Conservation (phyloP, 495 filamentous ascomycete genomes). For the Aspergillus ellipticus region DNA sequence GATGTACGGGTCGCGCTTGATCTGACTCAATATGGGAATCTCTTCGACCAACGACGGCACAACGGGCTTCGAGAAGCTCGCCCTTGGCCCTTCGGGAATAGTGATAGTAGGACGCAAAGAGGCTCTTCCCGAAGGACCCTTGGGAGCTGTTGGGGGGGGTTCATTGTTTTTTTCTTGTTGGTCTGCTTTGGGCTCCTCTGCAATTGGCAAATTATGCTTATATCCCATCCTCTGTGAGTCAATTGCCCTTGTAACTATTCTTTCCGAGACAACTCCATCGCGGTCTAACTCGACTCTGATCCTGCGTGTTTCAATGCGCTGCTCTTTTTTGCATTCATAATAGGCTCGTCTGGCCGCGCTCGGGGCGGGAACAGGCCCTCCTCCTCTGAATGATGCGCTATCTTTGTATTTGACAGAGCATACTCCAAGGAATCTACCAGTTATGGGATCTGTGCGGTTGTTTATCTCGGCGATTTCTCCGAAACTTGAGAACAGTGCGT, state of each 20-base stretch:
- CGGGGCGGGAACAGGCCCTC: slow-evolving; percentile 56
- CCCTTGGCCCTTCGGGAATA: slow-evolving; percentile 48
- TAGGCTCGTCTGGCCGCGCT: slow-evolving; percentile 73
- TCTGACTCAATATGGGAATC: slow-evolving; percentile 56
- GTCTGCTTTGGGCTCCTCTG: slow-evolving; percentile 28
- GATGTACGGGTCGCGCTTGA: slow-evolving; percentile 85
- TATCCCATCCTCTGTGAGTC: slow-evolving; percentile 58
- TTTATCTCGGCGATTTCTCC: slow-evolving; percentile 85
- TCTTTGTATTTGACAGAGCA: slow-evolving; percentile 88
- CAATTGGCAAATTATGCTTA: slow-evolving; percentile 18
- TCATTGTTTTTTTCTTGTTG: slow-evolving; percentile 44
- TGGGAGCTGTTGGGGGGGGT: slow-evolving; percentile 77
- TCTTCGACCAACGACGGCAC: slow-evolving; percentile 53
- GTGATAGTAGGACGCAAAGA: slow-evolving; percentile 30
- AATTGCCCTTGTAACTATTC: slow-evolving; percentile 65
- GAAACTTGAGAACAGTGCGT: slow-evolving; percentile 76
- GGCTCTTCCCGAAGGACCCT: slow-evolving; percentile 74
- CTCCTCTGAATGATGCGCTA: slow-evolving; percentile 49
- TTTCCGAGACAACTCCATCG: slow-evolving; percentile 74
- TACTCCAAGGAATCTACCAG: slow-evolving; percentile 87
- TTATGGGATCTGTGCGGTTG: slow-evolving; percentile 88
- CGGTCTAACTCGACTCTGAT: slow-evolving; percentile 84
- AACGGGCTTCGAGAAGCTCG: slow-evolving; percentile 38
- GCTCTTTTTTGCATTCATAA: slow-evolving; percentile 56
- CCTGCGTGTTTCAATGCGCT: slow-evolving; percentile 66